Evolutionary conservation across 2,329 filamentous ascomycete genomes (phyloP).

Genomic region (Ophiostoma perfectum): DNA sequence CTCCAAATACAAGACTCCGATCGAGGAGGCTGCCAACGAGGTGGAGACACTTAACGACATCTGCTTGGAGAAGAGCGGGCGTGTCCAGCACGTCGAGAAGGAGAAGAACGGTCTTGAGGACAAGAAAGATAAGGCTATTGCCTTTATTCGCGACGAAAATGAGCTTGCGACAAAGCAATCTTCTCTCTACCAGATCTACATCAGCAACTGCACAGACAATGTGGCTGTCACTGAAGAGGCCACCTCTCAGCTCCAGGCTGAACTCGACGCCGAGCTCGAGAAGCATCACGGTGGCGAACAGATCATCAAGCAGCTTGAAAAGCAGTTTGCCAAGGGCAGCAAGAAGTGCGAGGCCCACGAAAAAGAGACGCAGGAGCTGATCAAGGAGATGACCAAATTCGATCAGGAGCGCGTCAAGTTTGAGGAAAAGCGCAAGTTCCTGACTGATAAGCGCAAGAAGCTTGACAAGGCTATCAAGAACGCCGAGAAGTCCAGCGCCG

Average conservation of each 20-base stretch:
- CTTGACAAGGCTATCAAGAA: constrained; percentile 79
- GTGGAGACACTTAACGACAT: constrained; percentile 91
- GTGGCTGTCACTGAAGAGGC: constrained; percentile 83
- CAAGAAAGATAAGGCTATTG: constrained; percentile 91
- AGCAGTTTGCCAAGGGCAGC: constrained; percentile 71
- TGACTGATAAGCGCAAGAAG: constrained; percentile 87
- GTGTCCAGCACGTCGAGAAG: constrained; percentile 96
- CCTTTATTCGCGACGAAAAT: constrained; percentile 87
- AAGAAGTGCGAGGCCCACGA: constrained; percentile 80
- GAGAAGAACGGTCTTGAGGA: constrained; percentile 89
- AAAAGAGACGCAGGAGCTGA: constrained; percentile 69
- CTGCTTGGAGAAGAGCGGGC: constrained; percentile 88
- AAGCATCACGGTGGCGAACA: constrained; percentile 88
- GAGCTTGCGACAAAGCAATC: constrained; percentile 86
- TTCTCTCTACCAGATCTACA: constrained; percentile 85
- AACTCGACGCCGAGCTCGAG: constrained; percentile 80
- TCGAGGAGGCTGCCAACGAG: constrained; percentile 86
- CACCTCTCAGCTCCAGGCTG: constrained; percentile 80
- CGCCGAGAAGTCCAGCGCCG: constrained; percentile 66
- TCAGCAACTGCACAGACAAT: constrained; percentile 83
- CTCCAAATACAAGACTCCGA: constrained; percentile 95
- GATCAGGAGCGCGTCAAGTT: constrained; percentile 97
- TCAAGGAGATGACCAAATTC: constrained; percentile 85
- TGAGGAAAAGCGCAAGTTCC: constrained; percentile 94
- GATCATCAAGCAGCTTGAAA: constrained; percentile 83